Base-by-base conservation (phyloP, 2,329 filamentous ascomycete genomes). In the Lecanosticta acicola region DNA sequence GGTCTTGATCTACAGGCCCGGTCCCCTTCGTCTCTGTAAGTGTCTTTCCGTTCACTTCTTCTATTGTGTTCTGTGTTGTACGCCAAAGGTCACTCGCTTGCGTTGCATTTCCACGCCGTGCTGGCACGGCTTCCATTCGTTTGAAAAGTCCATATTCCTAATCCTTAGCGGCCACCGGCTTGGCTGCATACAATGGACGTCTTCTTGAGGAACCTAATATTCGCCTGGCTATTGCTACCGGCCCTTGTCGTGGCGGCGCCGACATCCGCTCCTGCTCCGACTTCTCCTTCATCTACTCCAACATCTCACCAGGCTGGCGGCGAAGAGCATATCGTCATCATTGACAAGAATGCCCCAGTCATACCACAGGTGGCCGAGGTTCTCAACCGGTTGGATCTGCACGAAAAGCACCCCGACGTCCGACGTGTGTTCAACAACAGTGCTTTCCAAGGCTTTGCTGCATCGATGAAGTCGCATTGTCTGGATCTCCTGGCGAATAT, bases 401-500 rank as follows among this genome's bases (percentile, higher is more conserved):
- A 62, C 41, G 50, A 59, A n/a, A 56, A 63, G 7, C 67, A 71
- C 48, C 55, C 66, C 3, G 61, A 68, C 46, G 67, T 70, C 42
- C 46, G 58, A 16, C 61, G 68, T 36, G 59, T 65, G 32, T 70
- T 63, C 62, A 66, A 71, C 55, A 70, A 71, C 54, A 62, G 58
- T 35, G 64, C 59, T 11, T 68, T 71, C 56, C 56, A 59, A 26
- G 67, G 68, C 38, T 67, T 71, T 46, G 56, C 66, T 33, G 62
- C 70, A 7, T 61, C 62, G 13, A 69, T 72, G 56, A 66, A 69
- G 46, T 54, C 60, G 0, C 64, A 69, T 45, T 69, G 68, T 51
- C 59, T 68, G 11, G 57, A 66, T 29, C 59, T 62, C 3, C 61
- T 73, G 14, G 57, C 62, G 29, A 63, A 59, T 43, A 67, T 71